Evolutionary conservation across 371 early-diverging fungal genomes (phyloP).

Genomic region (Mucor ambiguus): DNA sequence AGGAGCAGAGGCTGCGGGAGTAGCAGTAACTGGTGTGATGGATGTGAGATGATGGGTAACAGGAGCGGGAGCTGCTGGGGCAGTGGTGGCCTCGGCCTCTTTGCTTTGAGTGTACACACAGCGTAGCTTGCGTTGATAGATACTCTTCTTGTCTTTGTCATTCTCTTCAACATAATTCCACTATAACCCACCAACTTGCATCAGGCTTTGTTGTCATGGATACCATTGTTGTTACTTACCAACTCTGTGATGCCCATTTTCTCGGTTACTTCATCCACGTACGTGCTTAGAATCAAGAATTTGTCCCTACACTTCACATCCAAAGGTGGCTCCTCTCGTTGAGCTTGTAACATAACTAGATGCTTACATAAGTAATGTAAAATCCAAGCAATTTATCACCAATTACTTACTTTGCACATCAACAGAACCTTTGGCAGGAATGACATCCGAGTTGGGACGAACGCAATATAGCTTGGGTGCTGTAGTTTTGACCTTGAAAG

Average conservation of each 20-base stretch:
- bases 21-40: not conserved
- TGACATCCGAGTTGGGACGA: slow-evolving; percentile 83
- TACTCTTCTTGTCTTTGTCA: not conserved
- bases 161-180: slow-evolving; percentile 22
- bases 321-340: slow-evolving; percentile 69
- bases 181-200: not conserved
- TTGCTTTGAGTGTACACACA: slow-evolving; percentile 11
- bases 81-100: not conserved
- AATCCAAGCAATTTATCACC: not conserved
- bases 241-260: slow-evolving; percentile 43
- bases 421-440: slow-evolving; percentile 60
- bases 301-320: slow-evolving; percentile 84
- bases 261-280: slow-evolving; percentile 28
- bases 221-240: slow-evolving; percentile 18
- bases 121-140: slow-evolving; percentile 24
- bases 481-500: slow-evolving; percentile 93
- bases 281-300: slow-evolving; percentile 73
- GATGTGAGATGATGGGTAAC: too few species aligned
- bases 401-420: slow-evolving; percentile 66
- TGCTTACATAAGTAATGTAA: not conserved
- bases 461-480: slow-evolving; percentile 92
- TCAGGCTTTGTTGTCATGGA: not conserved
- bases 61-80: slow-evolving; percentile 3
- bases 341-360: slow-evolving; percentile 75
- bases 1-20: not conserved